phyloP scores from a whole-genome alignment of 2,329 filamentous ascomycete genomes.

The Fusarium sp. region DNA sequence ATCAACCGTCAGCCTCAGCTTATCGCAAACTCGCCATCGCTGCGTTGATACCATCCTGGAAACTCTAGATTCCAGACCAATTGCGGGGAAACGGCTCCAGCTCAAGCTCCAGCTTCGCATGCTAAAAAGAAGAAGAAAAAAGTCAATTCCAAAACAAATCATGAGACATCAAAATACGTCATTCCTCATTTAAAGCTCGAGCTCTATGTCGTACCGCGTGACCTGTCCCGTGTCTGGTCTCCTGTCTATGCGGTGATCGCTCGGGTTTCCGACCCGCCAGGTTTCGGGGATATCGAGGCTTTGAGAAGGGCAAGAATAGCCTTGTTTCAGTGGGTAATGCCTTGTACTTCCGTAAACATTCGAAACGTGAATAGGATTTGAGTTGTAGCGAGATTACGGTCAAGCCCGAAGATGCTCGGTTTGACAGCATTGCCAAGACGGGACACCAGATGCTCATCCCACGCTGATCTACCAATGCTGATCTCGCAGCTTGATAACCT shows the following conservation, averaged over 20 bases:
- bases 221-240: not conserved
- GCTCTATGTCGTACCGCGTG: slow-evolving; percentile 7
- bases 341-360: slow-evolving; percentile 2
- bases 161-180: slow-evolving; percentile 29
- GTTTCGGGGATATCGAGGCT: slow-evolving; percentile 32
- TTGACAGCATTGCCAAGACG: slow-evolving; percentile 22
- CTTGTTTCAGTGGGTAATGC: slow-evolving; percentile 22
- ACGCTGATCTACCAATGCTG: slow-evolving; percentile 5
- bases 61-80: slow-evolving; percentile 11
- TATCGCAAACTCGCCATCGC: slow-evolving; percentile 22
- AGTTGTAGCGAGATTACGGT: slow-evolving; percentile 5
- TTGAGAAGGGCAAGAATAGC: slow-evolving; percentile 13
- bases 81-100: slow-evolving; percentile 21
- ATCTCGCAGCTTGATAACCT: slow-evolving; percentile 1
- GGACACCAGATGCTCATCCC: slow-evolving; percentile 14
- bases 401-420: slow-evolving; percentile 12
- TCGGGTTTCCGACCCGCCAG: slow-evolving; percentile 31
- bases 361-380: slow-evolving; percentile 11
- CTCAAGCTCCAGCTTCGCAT: not conserved
- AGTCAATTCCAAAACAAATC: slow-evolving; percentile 22
- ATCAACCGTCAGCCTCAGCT: slow-evolving; percentile 6
- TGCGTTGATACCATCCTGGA: slow-evolving; percentile 16
- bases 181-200: slow-evolving; percentile 14
- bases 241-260: slow-evolving; percentile 15
- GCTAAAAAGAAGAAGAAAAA: not conserved